A percentile compares a stretch with the other conserved stretches of the same genome.
Evolutionary conservation across 495 filamentous ascomycete species (phyloP).

Genomic region (Penicillium cosmopolitanum): DNA sequence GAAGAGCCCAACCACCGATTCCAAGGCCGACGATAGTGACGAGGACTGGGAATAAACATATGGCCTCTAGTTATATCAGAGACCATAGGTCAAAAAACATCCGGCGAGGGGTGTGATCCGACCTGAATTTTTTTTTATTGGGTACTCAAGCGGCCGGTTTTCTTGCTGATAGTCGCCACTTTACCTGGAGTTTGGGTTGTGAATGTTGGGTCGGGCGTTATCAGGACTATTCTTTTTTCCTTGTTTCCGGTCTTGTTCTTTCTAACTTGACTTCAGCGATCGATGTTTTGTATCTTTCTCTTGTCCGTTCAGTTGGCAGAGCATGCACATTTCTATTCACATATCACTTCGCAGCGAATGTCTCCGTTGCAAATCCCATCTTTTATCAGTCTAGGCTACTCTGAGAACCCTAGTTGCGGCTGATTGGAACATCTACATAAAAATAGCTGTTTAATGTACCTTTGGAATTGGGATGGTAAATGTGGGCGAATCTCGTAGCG

Average conservation of each 20-base stretch:
- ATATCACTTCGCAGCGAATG: constrained; percentile 19
- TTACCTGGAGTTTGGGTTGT: constrained; percentile 26
- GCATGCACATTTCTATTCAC: constrained; percentile 24
- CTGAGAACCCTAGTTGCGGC: neutral
- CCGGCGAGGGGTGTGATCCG: neutral
- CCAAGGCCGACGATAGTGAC: constrained; percentile 62
- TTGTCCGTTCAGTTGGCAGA: constrained; percentile 14
- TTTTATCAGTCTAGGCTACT: neutral
- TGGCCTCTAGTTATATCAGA: neutral
- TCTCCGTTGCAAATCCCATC: neutral
- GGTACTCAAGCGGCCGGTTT: neutral
- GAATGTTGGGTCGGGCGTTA: constrained; percentile 24
- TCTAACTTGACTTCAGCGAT: constrained; percentile 27
- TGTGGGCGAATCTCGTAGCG: no score
- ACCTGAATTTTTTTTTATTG: neutral
- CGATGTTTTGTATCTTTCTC: constrained; percentile 15
- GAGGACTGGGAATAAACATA: constrained; percentile 80
- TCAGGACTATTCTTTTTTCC: constrained; percentile 11
- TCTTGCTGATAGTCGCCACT: constrained; percentile 8
- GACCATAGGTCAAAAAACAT: neutral
- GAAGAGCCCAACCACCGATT: constrained; percentile 52
- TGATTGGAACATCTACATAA: no score
- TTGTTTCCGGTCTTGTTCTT: constrained; percentile 24
- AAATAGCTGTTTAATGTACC: no score
- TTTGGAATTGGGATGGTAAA: no score